These are phyloP conservation scores for Penicillium sp. DNA, from an alignment of 2,329 filamentous ascomycete genomes.

Conservation along the genomic window DNA sequence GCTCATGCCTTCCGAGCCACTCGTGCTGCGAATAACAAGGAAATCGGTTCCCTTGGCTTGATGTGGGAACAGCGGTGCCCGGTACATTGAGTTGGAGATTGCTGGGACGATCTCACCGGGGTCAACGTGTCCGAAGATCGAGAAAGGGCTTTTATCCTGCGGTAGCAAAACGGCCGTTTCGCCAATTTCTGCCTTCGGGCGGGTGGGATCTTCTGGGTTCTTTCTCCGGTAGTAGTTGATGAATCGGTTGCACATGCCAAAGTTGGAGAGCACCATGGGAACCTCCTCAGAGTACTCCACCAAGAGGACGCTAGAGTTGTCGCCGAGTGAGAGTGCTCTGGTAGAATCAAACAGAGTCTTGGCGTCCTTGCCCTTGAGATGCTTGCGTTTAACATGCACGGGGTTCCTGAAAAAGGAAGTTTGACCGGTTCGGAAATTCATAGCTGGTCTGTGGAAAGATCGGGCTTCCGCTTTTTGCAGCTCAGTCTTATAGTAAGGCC, in stretches of 20 bases:
- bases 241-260: constrained; percentile 93
- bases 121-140: constrained; percentile 90
- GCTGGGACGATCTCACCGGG: constrained; percentile 88
- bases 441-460: constrained; percentile 80
- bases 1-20: constrained; percentile 71
- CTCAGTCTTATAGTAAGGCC: constrained; percentile 93
- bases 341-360: constrained; percentile 78
- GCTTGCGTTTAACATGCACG: constrained; percentile 75
- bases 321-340: constrained; percentile 79
- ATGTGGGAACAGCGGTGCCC: constrained; percentile 91
- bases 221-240: constrained; percentile 96
- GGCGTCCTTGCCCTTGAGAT: constrained; percentile 75
- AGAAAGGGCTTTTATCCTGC: constrained; percentile 94
- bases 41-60: constrained; percentile 78
- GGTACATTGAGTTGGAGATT: constrained; percentile 92
- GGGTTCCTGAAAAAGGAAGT: constrained; percentile 73
- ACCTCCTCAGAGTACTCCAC: constrained; percentile 96
- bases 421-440: constrained; percentile 71
- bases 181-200: constrained; percentile 80
- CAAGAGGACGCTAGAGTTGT: constrained; percentile 84
- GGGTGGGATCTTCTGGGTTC: constrained; percentile 71
- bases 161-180: constrained; percentile 86
- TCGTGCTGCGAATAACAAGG: constrained; percentile 78
- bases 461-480: constrained; percentile 70
- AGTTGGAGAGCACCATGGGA: constrained; percentile 88